Base-by-base conservation (phyloP, 371 early-diverging fungal species). In the Capillidium rhysosporum region DNA sequence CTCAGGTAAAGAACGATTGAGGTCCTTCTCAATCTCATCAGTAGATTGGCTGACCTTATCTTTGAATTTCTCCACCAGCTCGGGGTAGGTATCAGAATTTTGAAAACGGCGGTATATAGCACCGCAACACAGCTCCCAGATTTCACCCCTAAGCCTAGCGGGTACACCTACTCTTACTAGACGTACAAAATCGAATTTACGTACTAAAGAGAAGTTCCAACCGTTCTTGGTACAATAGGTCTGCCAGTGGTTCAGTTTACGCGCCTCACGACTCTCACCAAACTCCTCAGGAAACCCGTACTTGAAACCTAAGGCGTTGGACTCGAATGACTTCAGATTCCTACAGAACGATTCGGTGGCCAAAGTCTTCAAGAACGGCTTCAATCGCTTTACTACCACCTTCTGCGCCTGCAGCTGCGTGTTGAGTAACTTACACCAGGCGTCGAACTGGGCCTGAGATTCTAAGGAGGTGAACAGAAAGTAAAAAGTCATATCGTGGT, bases 11-110 rank as follows among this genome's bases (percentile, higher is more conserved):
- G 81, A 80, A 57, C 95, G 64, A 57, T 88, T 90, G 55, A 97
- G 61, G 62, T 97, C 98, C 65, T 97, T 97, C 63, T 97, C 98
- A 53, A 97, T 97, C 65, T 95, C 98, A 56, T 94, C 96, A 0
- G 79, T 73, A 16, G 86, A 79, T 24, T 84, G 59, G 0, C 86
- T 83, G 18, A 65, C 65, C 51, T 75, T 71, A 1, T 82, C 71
- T 23, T 66, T 69, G 25, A 79, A 72, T 25, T 83, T 82, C 38
- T 74, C 69, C 29, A 89, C 72, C 14, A 91, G 65, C 46, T 75
- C 69, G 21, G 80, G 69, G 61, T 91, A 95, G 10, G 84, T 72
- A 7, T 90, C 92, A 18, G 74, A 72, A 56, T 89, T 81, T 66
- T 81, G 75, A 58, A 81, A 83, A n/a, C 96, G 70, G 54, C 86